These are phyloP conservation scores for Xylariaceae sp. DNA, from an alignment of 2,329 filamentous ascomycete genomes.

Conservation along the genomic window DNA sequence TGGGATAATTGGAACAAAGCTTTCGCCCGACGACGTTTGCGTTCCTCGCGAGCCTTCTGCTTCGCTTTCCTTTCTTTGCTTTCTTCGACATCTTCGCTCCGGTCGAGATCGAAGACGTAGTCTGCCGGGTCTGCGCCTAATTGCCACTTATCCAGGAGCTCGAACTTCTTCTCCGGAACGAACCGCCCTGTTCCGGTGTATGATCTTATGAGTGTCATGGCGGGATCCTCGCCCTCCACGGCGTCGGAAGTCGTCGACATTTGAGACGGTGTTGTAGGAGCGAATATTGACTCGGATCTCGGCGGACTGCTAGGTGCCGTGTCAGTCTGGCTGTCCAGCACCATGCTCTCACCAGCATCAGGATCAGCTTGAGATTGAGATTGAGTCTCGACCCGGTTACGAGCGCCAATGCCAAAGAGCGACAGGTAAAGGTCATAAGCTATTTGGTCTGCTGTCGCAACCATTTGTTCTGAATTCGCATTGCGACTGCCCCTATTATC, in stretches of 20 bases:
- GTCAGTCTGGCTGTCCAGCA: slow-evolving; percentile 25
- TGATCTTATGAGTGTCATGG: slow-evolving; percentile 28
- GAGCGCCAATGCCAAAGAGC: slow-evolving; percentile 23
- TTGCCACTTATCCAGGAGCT: slow-evolving; percentile 30
- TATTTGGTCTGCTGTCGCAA: slow-evolving; percentile 22
- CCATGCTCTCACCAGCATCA: slow-evolving; percentile 21
- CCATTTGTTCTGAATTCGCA: slow-evolving; percentile 10
- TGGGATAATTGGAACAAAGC: slow-evolving; percentile 26
- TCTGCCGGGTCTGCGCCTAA: slow-evolving; percentile 23
- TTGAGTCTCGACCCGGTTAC: slow-evolving; percentile 9
- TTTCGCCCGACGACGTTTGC: slow-evolving; percentile 31
- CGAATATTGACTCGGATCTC: slow-evolving; percentile 20
- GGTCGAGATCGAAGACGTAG: slow-evolving; percentile 30
- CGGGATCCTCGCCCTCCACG: slow-evolving; percentile 24
- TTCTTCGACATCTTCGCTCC: slow-evolving; percentile 25
- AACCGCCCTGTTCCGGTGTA: slow-evolving; percentile 31
- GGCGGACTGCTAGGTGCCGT: slow-evolving; percentile 22
- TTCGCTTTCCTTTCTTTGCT: slow-evolving; percentile 26
- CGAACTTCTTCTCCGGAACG: slow-evolving; percentile 22
- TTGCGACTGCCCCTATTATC: neutral
- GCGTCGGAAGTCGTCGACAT: slow-evolving; percentile 13
- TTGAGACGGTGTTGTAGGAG: slow-evolving; percentile 16
- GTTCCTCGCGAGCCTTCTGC: slow-evolving; percentile 25
- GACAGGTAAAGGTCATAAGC: slow-evolving; percentile 31
- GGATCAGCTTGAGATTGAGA: slow-evolving; percentile 6